Evolutionary conservation across 352 stramenopile genomes (phyloP), one percentile per base, ranked within the genome.

Genomic region (Phytophthora kernoviae): DNA sequence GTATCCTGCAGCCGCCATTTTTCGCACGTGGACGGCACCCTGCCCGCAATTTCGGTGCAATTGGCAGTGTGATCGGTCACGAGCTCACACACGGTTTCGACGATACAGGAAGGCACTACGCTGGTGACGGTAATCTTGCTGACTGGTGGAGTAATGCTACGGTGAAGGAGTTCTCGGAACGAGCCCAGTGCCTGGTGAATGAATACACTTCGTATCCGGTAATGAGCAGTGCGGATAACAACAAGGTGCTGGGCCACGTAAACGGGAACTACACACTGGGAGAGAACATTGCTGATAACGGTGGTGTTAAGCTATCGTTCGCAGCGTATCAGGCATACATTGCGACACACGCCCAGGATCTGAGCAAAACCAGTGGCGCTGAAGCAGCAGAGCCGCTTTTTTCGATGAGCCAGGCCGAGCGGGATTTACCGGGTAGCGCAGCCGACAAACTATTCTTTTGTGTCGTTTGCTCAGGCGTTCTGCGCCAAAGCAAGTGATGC

Each of bases 1-100:
- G 93, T 1, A 99, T 98, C 54, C 59, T 99, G 12, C 94, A 99
- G 66, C 79, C 93, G 43, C 96, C 96, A 5, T 98, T 98, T 53
- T 99, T 98, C 54, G 71, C 92, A 40, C 77, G 75, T 18, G 69
- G 80, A 24, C 71, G 70, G 0, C 90, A 98, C 36, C 74, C 92
- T 30, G 88, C 92, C 9, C 88, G 94, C 2, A 98, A 98, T 56
- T 99, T 96, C 64, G 96, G 96, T 12, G 84, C 81, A 2, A 98
- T 98, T 58, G 93, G 94, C 14, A 90, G 82, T 10, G 79, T 98
- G 42, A 96, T 98, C 45, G 96, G 93, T 4, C 94, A 99, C 60
- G 96, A 98, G 67, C 94, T 99, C 70, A 99, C 93, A 2, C 96
- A 99, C 62, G 94, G 93, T 5, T 99, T 98, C 67, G 96, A 99